Base-by-base conservation (phyloP, 73 alveolate species). In the Uronychia binucleata region DNA sequence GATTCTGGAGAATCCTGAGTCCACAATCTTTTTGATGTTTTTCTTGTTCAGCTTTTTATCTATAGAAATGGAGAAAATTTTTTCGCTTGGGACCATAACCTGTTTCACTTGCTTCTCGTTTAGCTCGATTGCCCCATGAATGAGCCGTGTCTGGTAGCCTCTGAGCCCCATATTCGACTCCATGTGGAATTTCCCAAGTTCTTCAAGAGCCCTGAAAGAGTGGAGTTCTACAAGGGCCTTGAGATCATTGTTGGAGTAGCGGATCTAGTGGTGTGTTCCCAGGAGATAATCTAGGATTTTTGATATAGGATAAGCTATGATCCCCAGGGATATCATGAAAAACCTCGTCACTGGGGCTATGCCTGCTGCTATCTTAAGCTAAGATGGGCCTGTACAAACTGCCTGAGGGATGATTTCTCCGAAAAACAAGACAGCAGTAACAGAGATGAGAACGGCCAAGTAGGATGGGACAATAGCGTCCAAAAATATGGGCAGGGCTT, bases 371-470 rank as follows among this genome's bases (percentile, higher is more conserved):
- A 97, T 97, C 75, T 88, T 86, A 87, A 97, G 90, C 95, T 97
- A 95, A 46, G 85, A 85, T 26, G 99, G 99, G 57, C 99, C 99
- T 29, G 99, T 97, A 75, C 99, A 96, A 34, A 95, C 92, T 34
- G 99, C 99, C 46, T 97, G 97, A 30, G 99, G 99, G 67, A 97
- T 97, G 34, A 97, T 96, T 82, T 97, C 99, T n/a, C 99, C 99
- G 46, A 97, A 93, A 59, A 96, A 90, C 59, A 97, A 85, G 29
- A 96, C 91, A 13, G 96, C 94, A 1, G 97, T 90, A 8, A 97
- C 98, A 80, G 99, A 96, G 28, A 97, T 87, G 28, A 97, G 77
- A 34, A 97, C 92, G 19, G 99, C 99, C 93, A 94, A 88, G 82
- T 92, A 85, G 57, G 97, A 97, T 33, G 98, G 97, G 0, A 96